Evolutionary conservation across 2,329 filamentous ascomycete genomes (phyloP).

Genomic region (Colletotrichum caudatum): DNA sequence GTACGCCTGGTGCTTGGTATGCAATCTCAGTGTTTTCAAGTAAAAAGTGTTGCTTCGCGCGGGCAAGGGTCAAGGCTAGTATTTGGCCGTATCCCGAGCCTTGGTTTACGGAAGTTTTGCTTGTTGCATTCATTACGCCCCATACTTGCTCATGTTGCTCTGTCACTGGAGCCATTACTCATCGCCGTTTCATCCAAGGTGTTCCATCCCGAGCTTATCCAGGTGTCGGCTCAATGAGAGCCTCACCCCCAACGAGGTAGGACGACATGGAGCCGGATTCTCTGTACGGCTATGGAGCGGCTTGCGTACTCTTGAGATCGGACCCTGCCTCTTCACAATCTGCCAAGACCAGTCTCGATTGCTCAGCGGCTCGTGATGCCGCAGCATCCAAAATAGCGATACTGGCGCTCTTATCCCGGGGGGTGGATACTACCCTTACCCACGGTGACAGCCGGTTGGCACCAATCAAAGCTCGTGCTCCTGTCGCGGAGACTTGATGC

Average conservation of each 20-base stretch:
- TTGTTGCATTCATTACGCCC: neutral
- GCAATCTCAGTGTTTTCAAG: neutral
- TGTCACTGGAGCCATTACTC: neutral
- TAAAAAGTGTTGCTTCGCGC: neutral
- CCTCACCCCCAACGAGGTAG: neutral
- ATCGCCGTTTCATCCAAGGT: neutral
- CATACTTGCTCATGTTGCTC: neutral
- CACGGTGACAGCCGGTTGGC: neutral
- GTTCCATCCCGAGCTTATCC: neutral
- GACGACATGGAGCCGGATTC: neutral
- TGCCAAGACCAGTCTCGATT: too few relatives aligned
- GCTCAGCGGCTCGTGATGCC: neutral
- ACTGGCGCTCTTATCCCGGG: neutral
- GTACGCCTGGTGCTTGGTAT: neutral
- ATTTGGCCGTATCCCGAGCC: neutral
- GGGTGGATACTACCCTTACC: neutral
- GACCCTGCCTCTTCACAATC: neutral
- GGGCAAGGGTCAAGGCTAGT: neutral
- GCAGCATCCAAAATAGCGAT: neutral
- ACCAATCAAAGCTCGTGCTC: too few relatives aligned
- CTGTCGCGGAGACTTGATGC: neutral
- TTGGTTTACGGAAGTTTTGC: neutral
- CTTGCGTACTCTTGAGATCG: neutral
- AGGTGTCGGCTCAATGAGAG: neutral
- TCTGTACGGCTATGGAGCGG: neutral